Conservation (phyloP, 495 filamentous ascomycete species). For the Lepidopterella palustris region DNA sequence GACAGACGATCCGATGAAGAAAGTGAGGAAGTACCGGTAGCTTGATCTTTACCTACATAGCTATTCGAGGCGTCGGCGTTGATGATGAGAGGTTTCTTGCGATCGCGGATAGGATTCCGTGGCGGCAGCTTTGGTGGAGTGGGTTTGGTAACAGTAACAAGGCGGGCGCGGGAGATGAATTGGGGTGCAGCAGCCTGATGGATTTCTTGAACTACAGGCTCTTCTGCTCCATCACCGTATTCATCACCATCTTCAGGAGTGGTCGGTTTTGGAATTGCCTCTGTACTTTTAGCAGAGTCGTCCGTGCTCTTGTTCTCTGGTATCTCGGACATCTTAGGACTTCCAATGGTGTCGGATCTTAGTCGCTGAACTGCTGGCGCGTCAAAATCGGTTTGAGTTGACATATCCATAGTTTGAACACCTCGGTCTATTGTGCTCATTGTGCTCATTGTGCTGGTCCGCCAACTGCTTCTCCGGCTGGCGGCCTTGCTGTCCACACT, state of each 20-base stretch:
- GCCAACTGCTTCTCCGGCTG: slow-evolving; percentile 35
- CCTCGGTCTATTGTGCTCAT: slow-evolving; percentile 7
- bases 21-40: slow-evolving; percentile 14
- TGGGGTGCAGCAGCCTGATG: slow-evolving; percentile 27
- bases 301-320: slow-evolving; percentile 25
- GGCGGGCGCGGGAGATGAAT: slow-evolving; percentile 31
- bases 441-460: slow-evolving; percentile 33
- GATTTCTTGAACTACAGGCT: slow-evolving; percentile 28
- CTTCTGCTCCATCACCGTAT: slow-evolving; percentile 20
- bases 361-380: slow-evolving; percentile 10
- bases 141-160: slow-evolving; percentile 36
- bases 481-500: slow-evolving; percentile 50
- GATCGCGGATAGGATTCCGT: slow-evolving; percentile 33
- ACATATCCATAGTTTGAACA: slow-evolving; percentile 22
- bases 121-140: slow-evolving; percentile 34
- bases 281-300: slow-evolving; percentile 4
- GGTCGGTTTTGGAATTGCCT: slow-evolving; percentile 9
- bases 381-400: slow-evolving; percentile 34
- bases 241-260: slow-evolving; percentile 21
- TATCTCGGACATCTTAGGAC: slow-evolving; percentile 31
- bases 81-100: slow-evolving; percentile 17
- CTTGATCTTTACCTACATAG: slow-evolving; percentile 5
- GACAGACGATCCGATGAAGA: slow-evolving; percentile 7
- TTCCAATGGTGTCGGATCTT: slow-evolving; percentile 11
- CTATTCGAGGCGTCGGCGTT: slow-evolving; percentile 17